A percentile compares a stretch with the other conserved stretches of the same genome.
These are phyloP conservation scores for Botrytis squamosa DNA, from an alignment of 2,329 filamentous ascomycete genomes.

Conservation along the genomic window DNA sequence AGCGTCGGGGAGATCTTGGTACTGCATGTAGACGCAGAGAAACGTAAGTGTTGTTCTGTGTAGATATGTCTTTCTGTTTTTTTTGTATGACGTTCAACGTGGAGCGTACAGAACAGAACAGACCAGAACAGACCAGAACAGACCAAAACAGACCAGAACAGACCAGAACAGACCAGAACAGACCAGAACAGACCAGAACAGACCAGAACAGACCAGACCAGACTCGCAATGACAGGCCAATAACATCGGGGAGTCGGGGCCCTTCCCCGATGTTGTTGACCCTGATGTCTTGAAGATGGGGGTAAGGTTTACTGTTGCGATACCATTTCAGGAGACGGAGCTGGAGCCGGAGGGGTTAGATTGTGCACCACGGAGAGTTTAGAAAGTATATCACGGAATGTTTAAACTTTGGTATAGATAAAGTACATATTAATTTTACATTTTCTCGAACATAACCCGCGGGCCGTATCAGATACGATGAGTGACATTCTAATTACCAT, in stretches of 20 bases:
- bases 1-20: not conserved
- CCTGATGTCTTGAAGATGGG: not conserved
- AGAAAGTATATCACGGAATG: not conserved
- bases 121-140: too few relatives aligned
- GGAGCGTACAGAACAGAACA: not conserved
- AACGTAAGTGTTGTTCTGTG: too few relatives aligned
- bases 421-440: not conserved
- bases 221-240: not conserved
- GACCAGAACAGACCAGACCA: not conserved
- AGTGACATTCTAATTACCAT: not conserved
- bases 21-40: not conserved
- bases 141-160: not conserved
- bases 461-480: not conserved
- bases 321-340: not conserved
- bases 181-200: too few relatives aligned
- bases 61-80: not conserved
- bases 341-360: too few relatives aligned
- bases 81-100: not conserved
- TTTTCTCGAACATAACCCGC: not conserved
- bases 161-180: not conserved
- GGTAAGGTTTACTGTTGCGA: not conserved
- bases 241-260: not conserved
- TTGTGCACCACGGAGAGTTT: not conserved
- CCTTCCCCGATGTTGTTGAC: not conserved
- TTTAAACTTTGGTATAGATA: not conserved